A percentile compares a stretch with the other conserved stretches of the same genome.
Evolutionary conservation across 345 rosid species (phyloP).

Genomic region (Syzygium aqueum): DNA sequence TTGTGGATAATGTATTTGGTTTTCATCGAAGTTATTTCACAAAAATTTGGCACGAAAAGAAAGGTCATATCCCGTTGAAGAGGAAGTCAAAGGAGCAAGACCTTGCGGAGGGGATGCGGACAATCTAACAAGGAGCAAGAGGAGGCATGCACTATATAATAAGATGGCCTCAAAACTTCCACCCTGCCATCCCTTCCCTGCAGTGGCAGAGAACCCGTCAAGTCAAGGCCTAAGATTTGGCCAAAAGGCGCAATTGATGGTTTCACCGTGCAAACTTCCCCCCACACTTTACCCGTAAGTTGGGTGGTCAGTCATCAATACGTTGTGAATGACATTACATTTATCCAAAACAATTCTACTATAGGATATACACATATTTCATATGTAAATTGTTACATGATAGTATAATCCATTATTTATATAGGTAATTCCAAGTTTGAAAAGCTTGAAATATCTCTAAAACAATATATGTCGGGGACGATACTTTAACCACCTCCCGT

Average conservation of each 20-base stretch:
- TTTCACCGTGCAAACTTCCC: not conserved
- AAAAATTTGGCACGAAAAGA: accelerated
- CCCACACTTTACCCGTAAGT: not conserved
- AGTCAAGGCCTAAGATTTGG: not conserved
- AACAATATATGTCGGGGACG: not conserved
- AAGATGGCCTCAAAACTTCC: not conserved
- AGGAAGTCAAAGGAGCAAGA: not conserved
- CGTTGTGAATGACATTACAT: not conserved
- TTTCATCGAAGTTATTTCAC: not conserved
- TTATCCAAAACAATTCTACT: not conserved
- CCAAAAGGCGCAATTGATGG: not conserved
- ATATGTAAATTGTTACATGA: not conserved
- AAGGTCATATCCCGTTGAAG: not conserved
- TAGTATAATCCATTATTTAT: too few relatives aligned
- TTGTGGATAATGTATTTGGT: not conserved
- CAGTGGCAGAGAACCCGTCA: not conserved
- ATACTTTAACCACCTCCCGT: not conserved
- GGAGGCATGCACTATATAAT: not conserved
- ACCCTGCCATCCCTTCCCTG: not conserved
- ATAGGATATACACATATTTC: not conserved
- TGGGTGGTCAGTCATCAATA: not conserved
- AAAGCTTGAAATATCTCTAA: not conserved
- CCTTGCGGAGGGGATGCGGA: not conserved
- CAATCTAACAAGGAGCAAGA: not conserved
- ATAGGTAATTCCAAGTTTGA: not conserved